Base-by-base conservation (phyloP, 176 grass and related monocot genomes). In the Echinochloa phyllopogon region DNA sequence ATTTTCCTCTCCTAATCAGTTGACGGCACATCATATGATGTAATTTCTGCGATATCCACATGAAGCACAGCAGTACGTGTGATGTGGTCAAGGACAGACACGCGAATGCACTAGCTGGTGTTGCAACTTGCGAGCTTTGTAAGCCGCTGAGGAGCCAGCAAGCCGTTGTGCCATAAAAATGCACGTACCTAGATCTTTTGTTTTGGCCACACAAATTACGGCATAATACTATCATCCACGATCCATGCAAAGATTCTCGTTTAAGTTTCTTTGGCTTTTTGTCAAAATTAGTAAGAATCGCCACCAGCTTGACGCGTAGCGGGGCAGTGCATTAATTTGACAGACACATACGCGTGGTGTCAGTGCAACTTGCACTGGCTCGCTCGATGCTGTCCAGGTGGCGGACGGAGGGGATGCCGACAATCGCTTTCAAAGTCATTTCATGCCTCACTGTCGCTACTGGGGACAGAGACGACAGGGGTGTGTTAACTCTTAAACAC, bases 361-460 rank as follows among this genome's bases (percentile, higher is more conserved):
- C 2, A 38, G 27, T 18, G 13, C 8, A 15, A 6, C 2, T 58
- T 57, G 53, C 4, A 6, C 1, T 0, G 55, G 15, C 15, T 4
- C 39, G 55, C 10, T 20, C 45, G 37, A 24, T 37, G 69, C 49
- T 20, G 49, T 67, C 81, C 85, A 88, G 76, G 55, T 77, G 85
- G 63, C 69, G 1, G 6, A 3, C 29, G 6, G 14, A 45, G 39
- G 69, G 17, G 42, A 23, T 88, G 89, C 89, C 89, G 85, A 91
- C 89, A 91, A 47, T 91, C 89, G 76, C 85, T 91, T 40, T 91
- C 85, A n/a, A 1, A 16, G 47, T 51, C 18, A 87, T 73, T 21
- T 21, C 57, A 23, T 58, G 36, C 68, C 6, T 33, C 12, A 12
- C 49, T 86, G 84, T 86, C 66, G 76, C 33, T 1, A 37, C 66